A percentile compares a stretch with the other conserved stretches of the same genome.
Conservation (phyloP, 106 monocot species). For the Xerophyta viscosa region DNA sequence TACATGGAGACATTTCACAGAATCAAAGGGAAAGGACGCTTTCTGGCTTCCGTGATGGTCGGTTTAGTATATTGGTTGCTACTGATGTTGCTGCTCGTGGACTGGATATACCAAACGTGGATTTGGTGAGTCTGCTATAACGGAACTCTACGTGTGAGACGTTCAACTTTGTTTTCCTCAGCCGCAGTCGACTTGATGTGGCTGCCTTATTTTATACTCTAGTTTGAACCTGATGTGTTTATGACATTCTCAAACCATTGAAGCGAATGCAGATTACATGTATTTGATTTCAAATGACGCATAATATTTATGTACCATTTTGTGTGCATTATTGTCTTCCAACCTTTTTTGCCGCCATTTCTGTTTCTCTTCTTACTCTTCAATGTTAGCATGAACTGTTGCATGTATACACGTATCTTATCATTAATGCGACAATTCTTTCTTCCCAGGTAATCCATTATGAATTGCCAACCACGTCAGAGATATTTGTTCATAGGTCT, state of each 20-base stretch:
- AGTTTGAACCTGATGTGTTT: no score
- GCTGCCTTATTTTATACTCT: no score
- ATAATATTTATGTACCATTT: no score
- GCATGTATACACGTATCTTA: background rate
- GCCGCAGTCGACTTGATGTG: background rate
- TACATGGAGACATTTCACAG: constrained; percentile 98
- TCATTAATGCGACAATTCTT: background rate
- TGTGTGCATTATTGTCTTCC: no score
- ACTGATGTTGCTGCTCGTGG: constrained; percentile 99
- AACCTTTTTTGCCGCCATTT: no score
- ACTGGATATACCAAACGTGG: constrained; percentile 95
- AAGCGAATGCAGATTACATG: no score
- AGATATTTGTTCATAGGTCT: constrained; percentile 90
- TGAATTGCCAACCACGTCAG: constrained; percentile 80
- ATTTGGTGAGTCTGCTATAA: constrained; percentile 82
- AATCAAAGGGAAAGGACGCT: constrained; percentile 86
- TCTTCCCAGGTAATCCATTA: constrained; percentile 73
- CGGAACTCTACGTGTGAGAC: no score
- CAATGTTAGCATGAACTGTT: no score
- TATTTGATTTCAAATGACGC: no score
- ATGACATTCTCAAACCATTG: no score
- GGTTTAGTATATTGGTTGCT: constrained; percentile 79
- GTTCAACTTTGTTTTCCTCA: no score
- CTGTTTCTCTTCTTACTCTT: no score
- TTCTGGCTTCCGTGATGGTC: constrained; percentile 78